Evolutionary conservation across 176 grass and related monocot genomes (phyloP).

Genomic region (Musa itinerans): DNA sequence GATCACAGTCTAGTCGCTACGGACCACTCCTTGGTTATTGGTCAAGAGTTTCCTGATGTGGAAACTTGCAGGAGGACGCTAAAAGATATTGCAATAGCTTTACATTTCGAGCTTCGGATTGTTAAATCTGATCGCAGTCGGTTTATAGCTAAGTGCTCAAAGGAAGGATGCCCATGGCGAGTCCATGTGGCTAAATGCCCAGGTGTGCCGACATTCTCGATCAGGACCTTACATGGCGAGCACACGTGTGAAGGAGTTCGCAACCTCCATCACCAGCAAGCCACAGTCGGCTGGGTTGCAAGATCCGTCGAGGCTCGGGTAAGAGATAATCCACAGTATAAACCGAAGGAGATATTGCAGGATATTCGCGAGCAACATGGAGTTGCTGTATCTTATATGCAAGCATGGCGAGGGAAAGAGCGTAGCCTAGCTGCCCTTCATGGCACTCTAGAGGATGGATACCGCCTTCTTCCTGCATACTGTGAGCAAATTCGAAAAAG

Average conservation of each 20-base stretch:
- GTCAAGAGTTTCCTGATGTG: slow-evolving; percentile 85
- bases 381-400: slow-evolving; percentile 93
- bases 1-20: slow-evolving; percentile 34
- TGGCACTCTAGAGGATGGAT: slow-evolving; percentile 97
- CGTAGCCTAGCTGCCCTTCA: slow-evolving; percentile 90
- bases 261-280: slow-evolving; percentile 85
- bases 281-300: slow-evolving; percentile 90
- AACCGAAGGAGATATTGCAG: slow-evolving; percentile 97
- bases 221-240: slow-evolving; percentile 66
- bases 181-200: slow-evolving; percentile 81
- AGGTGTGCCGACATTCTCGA: slow-evolving; percentile 60
- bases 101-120: slow-evolving; percentile 84
- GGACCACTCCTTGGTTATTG: slow-evolving; percentile 45
- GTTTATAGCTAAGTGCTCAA: slow-evolving; percentile 85
- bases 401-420: slow-evolving; percentile 97
- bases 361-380: slow-evolving; percentile 91
- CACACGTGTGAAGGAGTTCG: slow-evolving; percentile 82
- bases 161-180: slow-evolving; percentile 79
- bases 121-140: slow-evolving; percentile 90
- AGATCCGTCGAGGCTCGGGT: slow-evolving; percentile 81
- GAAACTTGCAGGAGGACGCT: slow-evolving; percentile 56
- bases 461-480: slow-evolving; percentile 73
- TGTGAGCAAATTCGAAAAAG: slow-evolving; percentile 74
- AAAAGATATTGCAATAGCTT: slow-evolving; percentile 89
- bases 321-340: slow-evolving; percentile 81